Evolutionary conservation across 805 yeast species (phyloP).

Genomic region (Schizosaccharomyces japonicus): DNA sequence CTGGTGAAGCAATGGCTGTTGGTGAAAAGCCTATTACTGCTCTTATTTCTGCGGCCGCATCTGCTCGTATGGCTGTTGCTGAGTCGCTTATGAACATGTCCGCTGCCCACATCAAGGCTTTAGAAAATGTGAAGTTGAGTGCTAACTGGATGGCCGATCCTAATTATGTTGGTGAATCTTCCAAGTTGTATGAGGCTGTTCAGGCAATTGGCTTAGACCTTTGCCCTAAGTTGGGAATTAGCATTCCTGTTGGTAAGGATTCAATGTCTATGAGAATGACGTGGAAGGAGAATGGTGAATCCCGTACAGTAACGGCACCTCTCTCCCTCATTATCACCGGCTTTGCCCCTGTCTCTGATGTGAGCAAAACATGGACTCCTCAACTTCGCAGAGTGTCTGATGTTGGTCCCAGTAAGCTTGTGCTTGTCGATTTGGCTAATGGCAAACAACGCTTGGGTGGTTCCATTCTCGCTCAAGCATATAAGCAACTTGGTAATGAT

Average conservation of each 20-base stretch:
- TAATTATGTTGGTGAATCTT: constrained; percentile 81
- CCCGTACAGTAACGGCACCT: constrained; percentile 83
- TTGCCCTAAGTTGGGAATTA: constrained; percentile 75
- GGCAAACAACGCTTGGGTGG: constrained; percentile 52
- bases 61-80: constrained; percentile 88
- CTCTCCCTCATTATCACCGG: constrained; percentile 76
- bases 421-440: constrained; percentile 57
- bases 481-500: constrained; percentile 58
- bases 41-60: constrained; percentile 63
- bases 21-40: constrained; percentile 91
- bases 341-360: constrained; percentile 64
- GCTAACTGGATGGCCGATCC: constrained; percentile 99
- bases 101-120: constrained; percentile 66
- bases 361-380: constrained; percentile 90
- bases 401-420: constrained; percentile 23
- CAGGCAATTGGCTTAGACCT: constrained; percentile 85
- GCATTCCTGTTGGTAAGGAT: constrained; percentile 96
- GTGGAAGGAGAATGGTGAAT: constrained; percentile 32
- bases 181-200: constrained; percentile 85
- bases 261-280: constrained; percentile 97
- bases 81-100: constrained; percentile 70
- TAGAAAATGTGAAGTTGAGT: constrained; percentile 58
- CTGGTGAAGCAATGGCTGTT: constrained; percentile 96
- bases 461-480: constrained; percentile 85
- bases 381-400: constrained; percentile 29